Evolutionary conservation across 192 early-diverging fungal species (phyloP).

Genomic region (Podila minutissima): DNA sequence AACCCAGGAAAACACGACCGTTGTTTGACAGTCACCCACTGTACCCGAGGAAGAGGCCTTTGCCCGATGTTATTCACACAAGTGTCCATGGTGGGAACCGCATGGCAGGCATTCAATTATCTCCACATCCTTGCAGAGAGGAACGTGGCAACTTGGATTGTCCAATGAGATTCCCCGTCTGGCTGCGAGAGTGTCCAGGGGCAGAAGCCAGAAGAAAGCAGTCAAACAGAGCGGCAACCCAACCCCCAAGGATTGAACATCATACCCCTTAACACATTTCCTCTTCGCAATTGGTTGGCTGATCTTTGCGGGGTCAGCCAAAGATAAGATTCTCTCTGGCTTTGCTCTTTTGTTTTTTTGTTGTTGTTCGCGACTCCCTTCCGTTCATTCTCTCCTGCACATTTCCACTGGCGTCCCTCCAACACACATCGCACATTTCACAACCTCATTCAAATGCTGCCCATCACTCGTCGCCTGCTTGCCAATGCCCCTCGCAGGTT

Average conservation of each 20-base stretch:
- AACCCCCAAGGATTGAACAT: neutral
- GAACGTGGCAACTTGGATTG: too few relatives aligned
- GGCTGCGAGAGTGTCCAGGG: too few relatives aligned
- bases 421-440: neutral
- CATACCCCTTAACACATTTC: neutral
- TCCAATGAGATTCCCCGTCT: too few relatives aligned
- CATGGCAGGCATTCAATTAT: too few relatives aligned
- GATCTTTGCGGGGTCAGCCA: neutral
- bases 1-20: neutral
- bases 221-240: neutral
- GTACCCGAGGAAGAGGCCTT: too few relatives aligned
- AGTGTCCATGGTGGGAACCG: neutral
- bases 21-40: neutral
- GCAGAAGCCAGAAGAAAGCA: too few relatives aligned
- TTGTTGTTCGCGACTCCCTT: neutral
- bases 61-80: neutral
- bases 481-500: slow-evolving; percentile 4
- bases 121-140: too few relatives aligned
- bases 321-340: neutral
- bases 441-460: neutral
- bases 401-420: neutral
- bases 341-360: neutral
- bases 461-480: slow-evolving; percentile 12
- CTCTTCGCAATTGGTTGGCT: neutral
- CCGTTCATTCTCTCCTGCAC: neutral